Percentiles rank a stretch among this genome's conserved stretches.
Evolutionary conservation across 192 early-diverging fungal species (phyloP).

Genomic region (Backusella sp.): DNA sequence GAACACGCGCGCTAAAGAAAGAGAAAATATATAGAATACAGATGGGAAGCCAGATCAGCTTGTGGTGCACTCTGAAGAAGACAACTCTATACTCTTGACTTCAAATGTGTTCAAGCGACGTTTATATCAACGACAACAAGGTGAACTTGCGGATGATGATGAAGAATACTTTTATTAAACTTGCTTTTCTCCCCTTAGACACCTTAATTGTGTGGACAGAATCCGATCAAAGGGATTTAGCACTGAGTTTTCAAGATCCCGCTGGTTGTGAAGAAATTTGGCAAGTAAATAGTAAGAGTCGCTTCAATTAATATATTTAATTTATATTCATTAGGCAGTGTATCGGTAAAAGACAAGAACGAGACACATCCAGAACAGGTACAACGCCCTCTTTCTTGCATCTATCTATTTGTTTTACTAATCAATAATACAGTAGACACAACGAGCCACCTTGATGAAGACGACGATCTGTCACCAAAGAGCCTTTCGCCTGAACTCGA

Average conservation of each 20-base stretch:
- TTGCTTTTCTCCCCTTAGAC: conserved; percentile 48
- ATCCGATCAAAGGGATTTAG: conserved; percentile 73
- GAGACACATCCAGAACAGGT: conserved; percentile 25
- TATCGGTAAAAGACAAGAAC: conserved; percentile 4
- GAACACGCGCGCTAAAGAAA: background rate
- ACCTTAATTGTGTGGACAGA: conserved; percentile 96
- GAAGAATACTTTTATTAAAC: background rate
- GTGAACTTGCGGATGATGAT: conserved; percentile 41
- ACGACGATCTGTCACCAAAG: background rate
- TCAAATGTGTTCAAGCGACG: conserved; percentile 71
- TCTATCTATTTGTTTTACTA: no score
- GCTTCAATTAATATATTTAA: background rate
- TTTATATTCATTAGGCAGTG: background rate
- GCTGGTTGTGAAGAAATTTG: conserved; percentile 83
- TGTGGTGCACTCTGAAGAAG: conserved; percentile 64
- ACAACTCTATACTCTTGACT: conserved; percentile 58
- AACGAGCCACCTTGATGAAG: background rate
- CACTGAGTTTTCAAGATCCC: conserved; percentile 90
- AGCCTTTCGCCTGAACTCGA: conserved; percentile 15
- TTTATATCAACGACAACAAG: conserved; percentile 84
- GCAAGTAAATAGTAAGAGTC: conserved; percentile 41
- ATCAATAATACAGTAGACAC: background rate
- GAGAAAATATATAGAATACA: background rate
- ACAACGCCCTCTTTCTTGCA: background rate
- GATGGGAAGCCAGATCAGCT: conserved; percentile 43